phyloP scores from a whole-genome alignment of 2,329 filamentous ascomycete genomes.

The Immersiporthe knoxdaviesiana region DNA sequence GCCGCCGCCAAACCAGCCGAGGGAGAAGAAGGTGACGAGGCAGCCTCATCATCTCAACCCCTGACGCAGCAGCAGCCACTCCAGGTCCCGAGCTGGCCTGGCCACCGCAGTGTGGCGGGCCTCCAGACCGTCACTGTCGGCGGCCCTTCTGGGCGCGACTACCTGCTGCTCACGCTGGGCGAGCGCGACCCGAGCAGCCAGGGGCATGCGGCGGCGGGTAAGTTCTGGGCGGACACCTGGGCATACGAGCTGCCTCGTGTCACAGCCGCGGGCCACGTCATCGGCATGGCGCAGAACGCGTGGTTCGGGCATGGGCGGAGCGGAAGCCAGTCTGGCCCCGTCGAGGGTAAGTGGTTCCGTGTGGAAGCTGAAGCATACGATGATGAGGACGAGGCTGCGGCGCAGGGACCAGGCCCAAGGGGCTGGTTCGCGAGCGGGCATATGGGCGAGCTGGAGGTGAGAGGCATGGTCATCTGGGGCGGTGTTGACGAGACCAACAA shows the following conservation, averaged over 20 bases:
- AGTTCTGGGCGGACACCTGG: slow-evolving; percentile 66
- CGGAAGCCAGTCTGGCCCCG: slow-evolving; percentile 43
- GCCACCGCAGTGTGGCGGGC: slow-evolving; percentile 55
- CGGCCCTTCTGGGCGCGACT: slow-evolving; percentile 57
- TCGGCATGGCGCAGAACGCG: slow-evolving; percentile 57
- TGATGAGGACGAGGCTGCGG: slow-evolving; percentile 50
- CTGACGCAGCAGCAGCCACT: slow-evolving; percentile 13
- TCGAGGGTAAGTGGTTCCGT: slow-evolving; percentile 62
- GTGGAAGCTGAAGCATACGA: slow-evolving; percentile 54
- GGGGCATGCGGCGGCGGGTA: slow-evolving; percentile 55
- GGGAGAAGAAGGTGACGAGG: slow-evolving; percentile 39
- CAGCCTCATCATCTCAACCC: slow-evolving; percentile 25
- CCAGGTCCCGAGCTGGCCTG: slow-evolving; percentile 48
- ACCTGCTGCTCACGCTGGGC: slow-evolving; percentile 64
- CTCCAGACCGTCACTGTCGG: slow-evolving; percentile 61
- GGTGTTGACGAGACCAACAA: slow-evolving; percentile 56
- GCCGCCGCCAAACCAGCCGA: slow-evolving; percentile 25
- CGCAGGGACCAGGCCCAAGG: slow-evolving; percentile 54
- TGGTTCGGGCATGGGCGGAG: slow-evolving; percentile 31
- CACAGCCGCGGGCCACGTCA: slow-evolving; percentile 58
- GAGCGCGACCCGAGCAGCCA: slow-evolving; percentile 54
- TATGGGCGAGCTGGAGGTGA: slow-evolving; percentile 63
- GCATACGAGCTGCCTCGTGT: slow-evolving; percentile 61
- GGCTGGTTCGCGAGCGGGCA: slow-evolving; percentile 62
- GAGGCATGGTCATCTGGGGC: slow-evolving; percentile 63